These are phyloP conservation scores for Exidia glandulosa DNA, from an alignment of 768 basidiomycete genomes.

Conservation along the genomic window DNA sequence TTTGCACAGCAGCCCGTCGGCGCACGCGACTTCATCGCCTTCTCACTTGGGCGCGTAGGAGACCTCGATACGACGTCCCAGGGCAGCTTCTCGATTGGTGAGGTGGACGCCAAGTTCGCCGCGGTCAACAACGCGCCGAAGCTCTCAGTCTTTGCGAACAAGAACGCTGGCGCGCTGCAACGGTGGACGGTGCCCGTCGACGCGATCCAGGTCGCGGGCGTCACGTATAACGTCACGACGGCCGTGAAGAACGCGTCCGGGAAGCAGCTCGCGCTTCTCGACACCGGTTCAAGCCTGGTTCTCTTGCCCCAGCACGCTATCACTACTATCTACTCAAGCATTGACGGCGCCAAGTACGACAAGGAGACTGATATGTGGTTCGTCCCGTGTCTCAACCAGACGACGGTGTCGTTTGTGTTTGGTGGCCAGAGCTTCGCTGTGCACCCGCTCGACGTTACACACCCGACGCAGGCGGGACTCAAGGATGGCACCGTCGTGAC, in stretches of 20 bases:
- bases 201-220: not conserved
- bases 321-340: not conserved
- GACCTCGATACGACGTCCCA: not conserved
- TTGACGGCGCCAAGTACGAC: not conserved
- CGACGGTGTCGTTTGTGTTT: not conserved
- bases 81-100: not conserved
- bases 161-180: not conserved
- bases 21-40: not conserved
- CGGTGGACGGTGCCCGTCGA: not conserved
- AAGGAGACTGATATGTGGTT: not conserved
- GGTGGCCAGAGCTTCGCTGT: not conserved
- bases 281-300: not conserved
- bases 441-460: not conserved
- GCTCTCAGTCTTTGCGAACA: not conserved
- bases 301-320: not conserved
- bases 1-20: not conserved
- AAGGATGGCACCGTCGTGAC: not conserved
- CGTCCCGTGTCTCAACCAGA: not conserved
- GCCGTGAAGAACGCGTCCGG: not conserved
- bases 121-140: not conserved
- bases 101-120: not conserved
- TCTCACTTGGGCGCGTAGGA: not conserved
- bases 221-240: not conserved
- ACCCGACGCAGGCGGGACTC: not conserved
- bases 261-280: not conserved